A percentile compares a stretch with the other conserved stretches of the same genome.
phyloP scores from a whole-genome alignment of 164 flowering plant genomes.

The Chimonanthus praecox region DNA sequence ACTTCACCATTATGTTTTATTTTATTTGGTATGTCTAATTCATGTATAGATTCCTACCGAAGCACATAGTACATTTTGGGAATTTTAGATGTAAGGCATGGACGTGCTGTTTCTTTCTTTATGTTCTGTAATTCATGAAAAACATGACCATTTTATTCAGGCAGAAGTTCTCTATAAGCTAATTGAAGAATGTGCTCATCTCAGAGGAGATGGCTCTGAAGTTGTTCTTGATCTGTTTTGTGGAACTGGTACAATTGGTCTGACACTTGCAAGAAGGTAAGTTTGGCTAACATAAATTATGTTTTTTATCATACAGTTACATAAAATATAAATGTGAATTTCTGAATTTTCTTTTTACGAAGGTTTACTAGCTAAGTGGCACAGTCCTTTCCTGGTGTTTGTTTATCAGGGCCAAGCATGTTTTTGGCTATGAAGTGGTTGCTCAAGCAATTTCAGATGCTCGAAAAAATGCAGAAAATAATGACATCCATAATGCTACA shows the following conservation, averaged over 20 bases:
- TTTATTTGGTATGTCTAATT: not conserved
- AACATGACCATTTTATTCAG: constrained; percentile 30
- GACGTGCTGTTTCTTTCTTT: not conserved
- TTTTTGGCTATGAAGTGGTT: constrained; percentile 93
- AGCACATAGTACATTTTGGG: not conserved
- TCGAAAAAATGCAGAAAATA: constrained; percentile 64
- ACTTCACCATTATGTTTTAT: not conserved
- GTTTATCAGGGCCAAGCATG: constrained; percentile 63
- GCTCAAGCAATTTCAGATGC: constrained; percentile 90
- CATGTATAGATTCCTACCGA: not conserved
- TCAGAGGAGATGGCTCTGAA: constrained; percentile 93
- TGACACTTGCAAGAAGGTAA: constrained; percentile 87
- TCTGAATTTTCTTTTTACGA: not conserved
- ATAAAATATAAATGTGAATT: not conserved
- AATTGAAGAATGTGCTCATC: constrained; percentile 79
- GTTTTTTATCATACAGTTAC: no score
- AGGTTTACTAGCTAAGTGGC: not conserved
- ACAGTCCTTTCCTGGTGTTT: constrained; percentile 3
- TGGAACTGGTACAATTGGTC: constrained; percentile 97
- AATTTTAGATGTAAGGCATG: not conserved
- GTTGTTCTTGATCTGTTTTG: constrained; percentile 91
- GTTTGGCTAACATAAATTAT: not conserved
- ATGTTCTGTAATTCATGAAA: not conserved
- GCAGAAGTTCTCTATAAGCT: constrained; percentile 90
- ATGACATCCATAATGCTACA: constrained; percentile 79